Evolutionary conservation across 2,329 filamentous ascomycete genomes (phyloP).

Genomic region (Fusarium metavorans): DNA sequence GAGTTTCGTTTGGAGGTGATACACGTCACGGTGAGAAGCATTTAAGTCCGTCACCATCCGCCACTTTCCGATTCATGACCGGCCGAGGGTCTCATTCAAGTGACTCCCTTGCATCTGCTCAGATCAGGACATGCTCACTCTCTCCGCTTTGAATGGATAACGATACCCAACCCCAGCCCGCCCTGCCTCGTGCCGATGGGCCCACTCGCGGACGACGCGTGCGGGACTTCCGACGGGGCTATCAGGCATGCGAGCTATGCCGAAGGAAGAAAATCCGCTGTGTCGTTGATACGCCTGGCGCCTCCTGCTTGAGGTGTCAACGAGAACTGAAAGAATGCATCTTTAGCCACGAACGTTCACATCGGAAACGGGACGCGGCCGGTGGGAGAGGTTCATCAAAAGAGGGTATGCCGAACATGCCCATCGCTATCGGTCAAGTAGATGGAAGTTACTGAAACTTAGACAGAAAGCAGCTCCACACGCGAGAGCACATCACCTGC

Average conservation of each 20-base stretch:
- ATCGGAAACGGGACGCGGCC: neutral
- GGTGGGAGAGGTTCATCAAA: neutral
- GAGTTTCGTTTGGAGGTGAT: neutral
- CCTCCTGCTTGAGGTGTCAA: constrained; percentile 24
- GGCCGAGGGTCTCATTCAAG: neutral
- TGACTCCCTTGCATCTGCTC: neutral
- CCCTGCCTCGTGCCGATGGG: neutral
- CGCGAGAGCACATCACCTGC: neutral
- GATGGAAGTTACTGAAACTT: neutral
- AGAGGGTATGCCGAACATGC: neutral
- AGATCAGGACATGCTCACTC: neutral
- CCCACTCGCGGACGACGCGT: constrained; percentile 14
- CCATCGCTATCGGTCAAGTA: neutral
- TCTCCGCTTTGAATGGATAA: neutral
- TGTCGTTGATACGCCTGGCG: constrained; percentile 14
- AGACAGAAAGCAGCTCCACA: neutral
- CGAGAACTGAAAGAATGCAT: constrained; percentile 22
- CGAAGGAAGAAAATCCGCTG: constrained; percentile 34
- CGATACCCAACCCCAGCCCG: neutral
- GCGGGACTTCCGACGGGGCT: constrained; percentile 28
- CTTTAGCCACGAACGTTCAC: constrained; percentile 20
- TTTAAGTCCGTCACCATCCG: constrained; percentile 21
- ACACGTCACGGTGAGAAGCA: neutral
- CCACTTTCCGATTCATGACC: constrained; percentile 8
- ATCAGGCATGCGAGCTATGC: constrained; percentile 32